Percentiles rank a stretch among this genome's conserved stretches.
phyloP scores from a whole-genome alignment of 192 early-diverging fungal genomes.

The Spinellus fusiger region DNA sequence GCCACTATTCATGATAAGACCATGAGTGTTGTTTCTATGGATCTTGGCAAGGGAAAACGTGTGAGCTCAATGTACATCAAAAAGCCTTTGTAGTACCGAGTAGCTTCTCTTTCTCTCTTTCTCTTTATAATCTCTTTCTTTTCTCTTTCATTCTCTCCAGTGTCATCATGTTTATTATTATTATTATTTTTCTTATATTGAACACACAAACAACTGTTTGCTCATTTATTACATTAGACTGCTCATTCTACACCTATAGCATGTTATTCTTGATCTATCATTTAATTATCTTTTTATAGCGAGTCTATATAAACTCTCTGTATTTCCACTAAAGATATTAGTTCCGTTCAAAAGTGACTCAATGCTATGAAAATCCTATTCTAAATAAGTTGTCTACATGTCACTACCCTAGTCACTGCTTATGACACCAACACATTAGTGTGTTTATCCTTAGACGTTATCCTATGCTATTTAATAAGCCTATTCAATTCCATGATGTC shows the following conservation, averaged over 20 bases:
- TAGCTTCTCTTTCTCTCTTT: neutral
- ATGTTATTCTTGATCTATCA: neutral
- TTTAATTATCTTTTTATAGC: neutral
- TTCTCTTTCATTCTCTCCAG: neutral
- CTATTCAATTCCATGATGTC: too few relatives aligned
- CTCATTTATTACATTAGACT: slow-evolving; percentile 4
- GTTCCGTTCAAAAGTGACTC: too few relatives aligned
- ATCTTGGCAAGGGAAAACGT: slow-evolving; percentile 11
- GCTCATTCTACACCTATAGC: slow-evolving; percentile 4
- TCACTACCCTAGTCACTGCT: too few relatives aligned
- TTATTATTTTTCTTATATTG: neutral
- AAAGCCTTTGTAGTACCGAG: neutral
- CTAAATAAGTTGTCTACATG: too few relatives aligned
- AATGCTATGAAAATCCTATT: too few relatives aligned
- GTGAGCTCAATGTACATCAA: slow-evolving; percentile 26
- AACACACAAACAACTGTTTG: neutral
- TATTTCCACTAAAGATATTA: too few relatives aligned
- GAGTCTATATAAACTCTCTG: neutral
- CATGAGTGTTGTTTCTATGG: neutral
- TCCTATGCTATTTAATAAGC: too few relatives aligned
- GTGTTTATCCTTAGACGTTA: too few relatives aligned
- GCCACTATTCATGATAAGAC: neutral
- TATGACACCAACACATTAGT: too few relatives aligned
- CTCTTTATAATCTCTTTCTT: neutral
- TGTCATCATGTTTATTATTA: neutral